Evolutionary conservation across 1,284 basidiomycete genomes (phyloP).

Genomic region (Trametes hirsuta): DNA sequence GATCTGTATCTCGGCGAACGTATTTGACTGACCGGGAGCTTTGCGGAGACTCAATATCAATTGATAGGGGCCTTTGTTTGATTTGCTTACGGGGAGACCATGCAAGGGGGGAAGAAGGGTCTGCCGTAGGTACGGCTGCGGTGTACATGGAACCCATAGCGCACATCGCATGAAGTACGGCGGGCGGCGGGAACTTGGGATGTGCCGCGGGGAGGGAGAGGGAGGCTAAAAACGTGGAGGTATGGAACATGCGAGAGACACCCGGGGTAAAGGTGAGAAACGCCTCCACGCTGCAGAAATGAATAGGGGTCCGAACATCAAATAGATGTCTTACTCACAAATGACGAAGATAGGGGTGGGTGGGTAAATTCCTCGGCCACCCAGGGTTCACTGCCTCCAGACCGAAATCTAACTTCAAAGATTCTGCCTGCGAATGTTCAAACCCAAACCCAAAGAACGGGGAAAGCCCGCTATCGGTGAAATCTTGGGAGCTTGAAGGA

Average conservation of each 20-base stretch:
- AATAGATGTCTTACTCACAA: conserved; percentile 46
- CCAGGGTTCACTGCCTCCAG: conserved; percentile 48
- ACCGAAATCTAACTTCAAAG: conserved; percentile 1
- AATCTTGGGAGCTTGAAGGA: not conserved
- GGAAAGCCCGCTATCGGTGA: too few species aligned
- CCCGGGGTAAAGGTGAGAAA: conserved; percentile 78
- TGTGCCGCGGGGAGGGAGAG: conserved; percentile 69
- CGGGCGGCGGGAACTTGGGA: conserved; percentile 66
- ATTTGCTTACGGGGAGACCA: conserved; percentile 21
- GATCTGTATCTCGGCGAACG: conserved; percentile 71
- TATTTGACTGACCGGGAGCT: conserved; percentile 39
- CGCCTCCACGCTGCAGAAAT: conserved; percentile 56
- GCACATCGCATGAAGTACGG: conserved; percentile 77
- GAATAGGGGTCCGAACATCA: not conserved
- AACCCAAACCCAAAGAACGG: not conserved
- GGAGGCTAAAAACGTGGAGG: conserved; percentile 62
- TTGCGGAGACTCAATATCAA: too few species aligned
- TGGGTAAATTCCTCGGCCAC: conserved; percentile 68
- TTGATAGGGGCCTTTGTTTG: too few species aligned
- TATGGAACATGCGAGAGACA: conserved; percentile 66
- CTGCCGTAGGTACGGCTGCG: conserved; percentile 49
- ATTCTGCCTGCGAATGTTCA: not conserved
- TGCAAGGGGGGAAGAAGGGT: conserved; percentile 46
- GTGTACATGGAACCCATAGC: conserved; percentile 73
- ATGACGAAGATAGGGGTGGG: conserved; percentile 60